Conservation (phyloP, 257 asterid species). For the Hygrophila difformis region DNA sequence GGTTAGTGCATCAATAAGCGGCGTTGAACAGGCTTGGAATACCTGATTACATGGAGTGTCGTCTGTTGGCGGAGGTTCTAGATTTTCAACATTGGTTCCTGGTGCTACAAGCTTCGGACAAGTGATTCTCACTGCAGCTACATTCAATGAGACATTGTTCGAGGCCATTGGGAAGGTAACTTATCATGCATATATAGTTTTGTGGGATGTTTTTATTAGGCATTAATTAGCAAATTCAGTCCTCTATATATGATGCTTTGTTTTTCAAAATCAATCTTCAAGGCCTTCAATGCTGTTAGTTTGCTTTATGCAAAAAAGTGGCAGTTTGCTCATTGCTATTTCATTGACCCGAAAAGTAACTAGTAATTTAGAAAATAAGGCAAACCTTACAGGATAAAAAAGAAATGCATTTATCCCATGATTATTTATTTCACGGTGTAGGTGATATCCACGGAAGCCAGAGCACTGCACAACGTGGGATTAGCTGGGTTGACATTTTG, state of each 20-base stretch:
- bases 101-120: conserved; percentile 83
- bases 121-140: conserved; percentile 61
- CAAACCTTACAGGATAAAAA: not conserved
- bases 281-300: no score
- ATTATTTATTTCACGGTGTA: conserved; percentile 10
- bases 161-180: conserved; percentile 52
- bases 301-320: no score
- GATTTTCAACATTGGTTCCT: conserved; percentile 39
- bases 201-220: not conserved
- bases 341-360: no score
- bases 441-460: conserved; percentile 95
- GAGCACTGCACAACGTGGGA: conserved; percentile 96
- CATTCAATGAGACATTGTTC: conserved; percentile 50
- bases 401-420: not conserved
- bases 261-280: no score
- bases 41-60: conserved; percentile 73
- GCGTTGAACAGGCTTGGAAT: conserved; percentile 56
- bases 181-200: no score
- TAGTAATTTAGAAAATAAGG: no score
- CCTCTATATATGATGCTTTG: no score
- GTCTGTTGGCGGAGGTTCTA: conserved; percentile 45
- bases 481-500: conserved; percentile 86
- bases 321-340: no score
- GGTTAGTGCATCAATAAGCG: conserved; percentile 39
- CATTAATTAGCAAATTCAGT: no score